Evolutionary conservation across 78 protist species (phyloP).

Genomic region (Pigoraptor vietnamica): DNA sequence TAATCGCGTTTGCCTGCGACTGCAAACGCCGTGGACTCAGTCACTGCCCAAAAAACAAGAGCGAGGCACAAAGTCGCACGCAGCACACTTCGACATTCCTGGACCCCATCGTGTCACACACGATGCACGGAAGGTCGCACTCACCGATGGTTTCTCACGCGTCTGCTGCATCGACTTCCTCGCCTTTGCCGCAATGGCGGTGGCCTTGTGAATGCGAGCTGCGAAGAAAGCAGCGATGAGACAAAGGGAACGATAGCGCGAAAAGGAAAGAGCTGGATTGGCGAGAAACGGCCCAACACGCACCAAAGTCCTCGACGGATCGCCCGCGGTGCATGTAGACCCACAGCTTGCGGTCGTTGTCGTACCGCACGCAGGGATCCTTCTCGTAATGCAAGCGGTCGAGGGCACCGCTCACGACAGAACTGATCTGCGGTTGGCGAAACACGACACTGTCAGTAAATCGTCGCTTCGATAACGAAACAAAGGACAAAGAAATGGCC

Average conservation of each 20-base stretch:
- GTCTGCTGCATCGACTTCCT: not conserved
- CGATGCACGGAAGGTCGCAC: not conserved
- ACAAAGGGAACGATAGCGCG: not conserved
- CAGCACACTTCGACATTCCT: no score
- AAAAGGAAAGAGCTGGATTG: not conserved
- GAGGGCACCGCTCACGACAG: not conserved
- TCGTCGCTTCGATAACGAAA: no score
- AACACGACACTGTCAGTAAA: no score
- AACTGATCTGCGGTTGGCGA: not conserved
- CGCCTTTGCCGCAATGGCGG: not conserved
- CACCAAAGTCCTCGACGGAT: no score
- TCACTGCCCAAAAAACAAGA: not conserved
- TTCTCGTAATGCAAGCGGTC: not conserved
- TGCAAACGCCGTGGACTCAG: not conserved
- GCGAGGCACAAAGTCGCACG: not conserved
- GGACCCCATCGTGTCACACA: no score
- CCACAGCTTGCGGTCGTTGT: no score
- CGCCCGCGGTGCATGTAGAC: no score
- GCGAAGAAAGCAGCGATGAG: not conserved
- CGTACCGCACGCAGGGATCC: no score
- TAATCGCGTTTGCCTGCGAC: not conserved
- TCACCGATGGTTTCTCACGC: not conserved
- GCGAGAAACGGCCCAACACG: not conserved
- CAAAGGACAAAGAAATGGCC: no score
- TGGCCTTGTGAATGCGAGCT: not conserved